These are phyloP conservation scores for Aureobasidium sp. DNA, from an alignment of 2,329 filamentous ascomycete genomes.

Conservation along the genomic window DNA sequence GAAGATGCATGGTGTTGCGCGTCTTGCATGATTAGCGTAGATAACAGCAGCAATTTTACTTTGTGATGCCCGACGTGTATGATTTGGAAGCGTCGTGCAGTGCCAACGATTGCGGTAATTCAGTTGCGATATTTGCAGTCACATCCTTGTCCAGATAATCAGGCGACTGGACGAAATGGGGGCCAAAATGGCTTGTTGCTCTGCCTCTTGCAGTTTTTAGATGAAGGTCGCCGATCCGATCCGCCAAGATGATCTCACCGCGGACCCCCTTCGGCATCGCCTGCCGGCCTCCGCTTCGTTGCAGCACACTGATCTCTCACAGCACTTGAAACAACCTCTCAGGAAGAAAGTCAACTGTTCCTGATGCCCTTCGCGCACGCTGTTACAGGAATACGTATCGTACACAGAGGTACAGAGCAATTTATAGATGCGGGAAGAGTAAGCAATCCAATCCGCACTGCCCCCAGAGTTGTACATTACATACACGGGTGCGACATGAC, in stretches of 20 bases:
- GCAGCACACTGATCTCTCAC: not conserved
- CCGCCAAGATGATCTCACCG: not conserved
- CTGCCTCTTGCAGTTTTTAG: not conserved
- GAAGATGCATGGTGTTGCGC: not conserved
- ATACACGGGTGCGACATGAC: slow-evolving; percentile 6
- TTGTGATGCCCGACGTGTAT: not conserved
- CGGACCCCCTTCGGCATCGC: not conserved
- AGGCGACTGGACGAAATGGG: not conserved
- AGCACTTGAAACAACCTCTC: not conserved
- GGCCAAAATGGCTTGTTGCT: slow-evolving; percentile 1
- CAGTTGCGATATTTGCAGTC: not conserved
- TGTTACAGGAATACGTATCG: not conserved
- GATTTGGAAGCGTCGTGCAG: not conserved
- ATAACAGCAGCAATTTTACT: not conserved
- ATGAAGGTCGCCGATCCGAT: not conserved
- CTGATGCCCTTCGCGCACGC: not conserved
- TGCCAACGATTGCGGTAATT: too few species aligned
- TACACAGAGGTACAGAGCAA: not conserved
- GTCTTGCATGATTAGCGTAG: not conserved
- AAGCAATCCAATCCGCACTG: slow-evolving; percentile 1
- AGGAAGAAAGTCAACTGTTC: too few species aligned
- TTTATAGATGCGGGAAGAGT: not conserved
- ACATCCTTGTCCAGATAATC: not conserved
- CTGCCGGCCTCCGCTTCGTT: not conserved
- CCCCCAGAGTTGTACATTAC: slow-evolving; percentile 1